These are phyloP conservation scores for Leptographium flavum DNA, from an alignment of 2,329 filamentous ascomycete species.

Conservation along the genomic window DNA sequence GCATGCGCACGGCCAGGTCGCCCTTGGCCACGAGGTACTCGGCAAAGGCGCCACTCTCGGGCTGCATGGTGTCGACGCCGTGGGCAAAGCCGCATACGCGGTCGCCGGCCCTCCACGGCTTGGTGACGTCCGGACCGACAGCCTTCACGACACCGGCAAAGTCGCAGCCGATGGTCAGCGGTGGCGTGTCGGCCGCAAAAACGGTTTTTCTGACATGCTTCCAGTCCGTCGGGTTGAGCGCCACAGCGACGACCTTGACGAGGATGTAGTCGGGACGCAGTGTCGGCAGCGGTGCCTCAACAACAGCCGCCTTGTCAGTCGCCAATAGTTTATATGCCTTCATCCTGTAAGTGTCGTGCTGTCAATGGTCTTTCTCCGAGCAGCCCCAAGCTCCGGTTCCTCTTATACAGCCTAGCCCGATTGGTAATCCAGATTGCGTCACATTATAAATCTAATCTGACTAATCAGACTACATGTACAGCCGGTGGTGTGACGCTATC, in stretches of 20 bases:
- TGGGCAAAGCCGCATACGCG: conserved; percentile 26
- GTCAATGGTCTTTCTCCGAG: too few species aligned
- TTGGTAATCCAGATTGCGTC: too few species aligned
- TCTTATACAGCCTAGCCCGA: too few species aligned
- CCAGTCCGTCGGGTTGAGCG: conserved; percentile 16
- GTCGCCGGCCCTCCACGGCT: conserved; percentile 30
- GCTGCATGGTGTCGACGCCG: conserved; percentile 19
- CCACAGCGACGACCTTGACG: conserved; percentile 12
- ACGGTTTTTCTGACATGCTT: conserved; percentile 7
- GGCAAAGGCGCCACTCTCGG: conserved; percentile 27
- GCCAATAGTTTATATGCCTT: too few species aligned
- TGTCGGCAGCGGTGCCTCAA: too few species aligned
- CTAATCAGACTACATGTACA: too few species aligned
- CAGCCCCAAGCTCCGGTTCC: too few species aligned
- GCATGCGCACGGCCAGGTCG: conserved; percentile 26
- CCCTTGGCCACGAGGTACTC: conserved; percentile 23
- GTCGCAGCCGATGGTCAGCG: conserved; percentile 20
- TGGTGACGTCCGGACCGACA: conserved; percentile 26
- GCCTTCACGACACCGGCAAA: conserved; percentile 30
- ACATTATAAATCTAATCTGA: too few species aligned
- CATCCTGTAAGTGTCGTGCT: too few species aligned
- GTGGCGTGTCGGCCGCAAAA: not conserved
- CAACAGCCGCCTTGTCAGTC: too few species aligned
- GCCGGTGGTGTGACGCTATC: too few species aligned
- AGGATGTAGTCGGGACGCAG: conserved; percentile 13